Conservation (phyloP, 2,329 filamentous ascomycete genomes). For the Pestalotiopsis sp. region DNA sequence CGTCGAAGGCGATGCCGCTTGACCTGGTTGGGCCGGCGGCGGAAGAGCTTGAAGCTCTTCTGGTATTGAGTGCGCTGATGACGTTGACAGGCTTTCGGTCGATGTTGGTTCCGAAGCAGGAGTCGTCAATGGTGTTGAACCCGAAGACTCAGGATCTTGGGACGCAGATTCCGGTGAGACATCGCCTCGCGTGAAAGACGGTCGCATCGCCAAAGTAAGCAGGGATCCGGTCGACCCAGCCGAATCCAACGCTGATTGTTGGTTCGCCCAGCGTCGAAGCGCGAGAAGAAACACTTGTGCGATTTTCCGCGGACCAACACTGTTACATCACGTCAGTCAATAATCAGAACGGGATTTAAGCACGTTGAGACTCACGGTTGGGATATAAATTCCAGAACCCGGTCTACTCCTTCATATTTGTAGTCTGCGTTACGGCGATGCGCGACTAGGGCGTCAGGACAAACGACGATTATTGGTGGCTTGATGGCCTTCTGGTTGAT, state of each 20-base stretch:
- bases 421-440: no score
- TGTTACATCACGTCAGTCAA: not conserved
- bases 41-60: not conserved
- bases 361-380: conserved; percentile 34
- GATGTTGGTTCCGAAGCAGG: no score
- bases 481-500: no score
- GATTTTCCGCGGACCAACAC: conserved; percentile 37
- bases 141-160: not conserved
- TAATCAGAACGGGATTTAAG: not conserved
- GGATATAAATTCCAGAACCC: conserved; percentile 39
- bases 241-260: not conserved
- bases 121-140: no score
- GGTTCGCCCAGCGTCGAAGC: not conserved
- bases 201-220: not conserved
- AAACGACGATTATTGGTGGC: no score
- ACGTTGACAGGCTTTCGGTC: no score
- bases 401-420: no score
- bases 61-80: no score
- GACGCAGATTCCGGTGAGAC: not conserved
- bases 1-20: not conserved
- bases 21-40: not conserved
- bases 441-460: no score
- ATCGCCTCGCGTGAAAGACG: not conserved
- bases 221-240: not conserved
- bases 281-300: conserved; percentile 31